Base-by-base conservation (phyloP, 2,329 filamentous ascomycete genomes). In the Alternaria longipes region DNA sequence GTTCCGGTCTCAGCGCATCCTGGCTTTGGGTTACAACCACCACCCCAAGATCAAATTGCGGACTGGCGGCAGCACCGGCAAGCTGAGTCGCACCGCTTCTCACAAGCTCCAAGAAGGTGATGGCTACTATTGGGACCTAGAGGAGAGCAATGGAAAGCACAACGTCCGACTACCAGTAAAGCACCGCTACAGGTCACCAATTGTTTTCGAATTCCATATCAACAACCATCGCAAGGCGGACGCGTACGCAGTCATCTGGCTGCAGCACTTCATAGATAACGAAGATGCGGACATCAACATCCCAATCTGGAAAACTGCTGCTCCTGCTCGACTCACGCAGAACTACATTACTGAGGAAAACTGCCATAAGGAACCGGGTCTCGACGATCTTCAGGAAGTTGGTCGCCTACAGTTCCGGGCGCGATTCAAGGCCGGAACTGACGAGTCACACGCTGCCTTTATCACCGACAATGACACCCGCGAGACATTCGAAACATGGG, bases 401-500 rank as follows among this genome's bases (percentile, higher is more conserved):
- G 94, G 94, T 1, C 89, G 93, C 2, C 82, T 98, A 12, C 87
- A 88, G 36, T 97, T 98, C 84, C 84, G 85, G 2, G 92, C 88
- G 11, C 86, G 89, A 12, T 98, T 98, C 83, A 96, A 95, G 66
- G 89, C 94, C 0, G 94, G 94, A 14, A 97, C 92, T 50, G 94
- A 97, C 75, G 88, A 92, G 55, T 91, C 92, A 18, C 95, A 98
- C 75, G 86, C 92, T 66, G 85, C 84, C 1, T 97, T 97, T 69
- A 89, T 97, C 22, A 87, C 89, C 49, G 92, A 96, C 78, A 97
- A 97, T 72, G 89, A 97, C 75, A 90, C 91, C 1, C 90, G 94
- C 32, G 95, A 98, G 82, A 97, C 94, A 0, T 97, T 92, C 66
- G 94, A 98, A 81, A 91, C 91, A 0, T 98, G 94, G 93, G 93